Evolutionary conservation across 164 flowering plant species (phyloP).

Genomic region (Aristolochia fimbriata): DNA sequence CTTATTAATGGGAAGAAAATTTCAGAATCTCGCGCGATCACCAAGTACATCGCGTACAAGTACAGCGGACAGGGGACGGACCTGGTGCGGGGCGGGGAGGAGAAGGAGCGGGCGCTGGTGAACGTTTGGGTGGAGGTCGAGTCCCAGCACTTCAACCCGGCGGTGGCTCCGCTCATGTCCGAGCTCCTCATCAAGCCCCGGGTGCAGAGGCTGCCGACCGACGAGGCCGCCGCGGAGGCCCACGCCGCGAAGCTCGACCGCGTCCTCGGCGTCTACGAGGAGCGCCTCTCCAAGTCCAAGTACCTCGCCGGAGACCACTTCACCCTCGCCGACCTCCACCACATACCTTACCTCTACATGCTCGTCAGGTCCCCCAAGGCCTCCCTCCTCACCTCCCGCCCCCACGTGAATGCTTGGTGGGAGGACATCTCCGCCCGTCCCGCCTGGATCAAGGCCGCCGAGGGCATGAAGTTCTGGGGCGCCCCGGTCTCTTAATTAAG

Average conservation of each 20-base stretch:
- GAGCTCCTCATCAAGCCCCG: slow-evolving; percentile 1
- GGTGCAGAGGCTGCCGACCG: not conserved
- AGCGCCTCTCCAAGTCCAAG: slow-evolving; percentile 4
- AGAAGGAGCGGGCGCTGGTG: slow-evolving; percentile 1
- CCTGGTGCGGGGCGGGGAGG: not conserved
- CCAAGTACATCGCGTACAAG: slow-evolving; percentile 4
- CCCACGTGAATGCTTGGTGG: slow-evolving; percentile 61
- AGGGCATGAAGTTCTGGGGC: too few species aligned
- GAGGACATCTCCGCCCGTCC: slow-evolving; percentile 42
- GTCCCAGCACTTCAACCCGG: slow-evolving; percentile 1
- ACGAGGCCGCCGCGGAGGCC: not conserved
- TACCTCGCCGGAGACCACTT: slow-evolving; percentile 32
- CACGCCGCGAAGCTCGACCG: slow-evolving; percentile 1
- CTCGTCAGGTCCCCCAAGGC: slow-evolving; percentile 43
- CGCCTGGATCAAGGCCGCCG: slow-evolving; percentile 10
- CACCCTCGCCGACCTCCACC: slow-evolving; percentile 47
- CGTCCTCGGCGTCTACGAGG: slow-evolving; percentile 8
- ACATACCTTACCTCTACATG: slow-evolving; percentile 31
- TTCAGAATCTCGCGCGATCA: slow-evolving; percentile 5
- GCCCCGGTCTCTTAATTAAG: too few species aligned
- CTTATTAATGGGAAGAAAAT: not conserved
- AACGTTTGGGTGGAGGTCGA: slow-evolving; percentile 11
- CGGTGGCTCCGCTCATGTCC: not conserved
- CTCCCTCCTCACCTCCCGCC: slow-evolving; percentile 23
- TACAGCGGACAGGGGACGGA: slow-evolving; percentile 1